Conservation (phyloP, 352 stramenopile species). For the Achlya hypogyna region DNA sequence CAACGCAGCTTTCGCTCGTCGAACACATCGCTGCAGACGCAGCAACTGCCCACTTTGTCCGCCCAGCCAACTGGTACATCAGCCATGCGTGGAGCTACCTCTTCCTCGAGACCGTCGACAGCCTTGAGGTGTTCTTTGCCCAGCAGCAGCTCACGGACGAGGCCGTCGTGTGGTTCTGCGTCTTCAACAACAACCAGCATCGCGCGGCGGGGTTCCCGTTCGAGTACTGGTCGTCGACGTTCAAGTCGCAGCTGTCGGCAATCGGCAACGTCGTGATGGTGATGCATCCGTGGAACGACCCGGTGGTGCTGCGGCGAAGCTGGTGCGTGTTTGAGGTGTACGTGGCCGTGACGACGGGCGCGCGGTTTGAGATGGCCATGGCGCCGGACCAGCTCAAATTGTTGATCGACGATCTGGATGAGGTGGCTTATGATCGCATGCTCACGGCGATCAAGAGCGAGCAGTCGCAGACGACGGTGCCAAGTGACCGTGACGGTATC, state of each 20-base stretch:
- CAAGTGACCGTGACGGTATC: not conserved
- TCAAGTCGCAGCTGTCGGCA: not conserved
- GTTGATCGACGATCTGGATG: not conserved
- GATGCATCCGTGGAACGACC: slow-evolving; percentile 7
- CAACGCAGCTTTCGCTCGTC: not conserved
- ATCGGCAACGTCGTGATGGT: slow-evolving; percentile 16
- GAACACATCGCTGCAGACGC: not conserved
- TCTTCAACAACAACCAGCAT: slow-evolving; percentile 17
- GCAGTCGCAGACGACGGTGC: not conserved
- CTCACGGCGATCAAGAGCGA: slow-evolving; percentile 1
- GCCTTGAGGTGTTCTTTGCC: not conserved
- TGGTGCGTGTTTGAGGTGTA: slow-evolving; percentile 17
- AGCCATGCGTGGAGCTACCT: slow-evolving; percentile 5
- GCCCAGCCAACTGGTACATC: not conserved
- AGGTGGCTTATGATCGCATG: not conserved
- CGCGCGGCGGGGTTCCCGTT: not conserved
- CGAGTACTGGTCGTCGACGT: slow-evolving; percentile 1
- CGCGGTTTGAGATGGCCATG: slow-evolving; percentile 13
- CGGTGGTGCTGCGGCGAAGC: not conserved
- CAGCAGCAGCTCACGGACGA: not conserved
- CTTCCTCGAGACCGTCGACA: slow-evolving; percentile 5
- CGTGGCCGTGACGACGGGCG: not conserved
- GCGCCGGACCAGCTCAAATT: not conserved
- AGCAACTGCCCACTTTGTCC: not conserved
- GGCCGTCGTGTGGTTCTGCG: slow-evolving; percentile 7